Evolutionary conservation across 2,329 filamentous ascomycete species (phyloP).

Genomic region (Ascochyta clinopodiicola): DNA sequence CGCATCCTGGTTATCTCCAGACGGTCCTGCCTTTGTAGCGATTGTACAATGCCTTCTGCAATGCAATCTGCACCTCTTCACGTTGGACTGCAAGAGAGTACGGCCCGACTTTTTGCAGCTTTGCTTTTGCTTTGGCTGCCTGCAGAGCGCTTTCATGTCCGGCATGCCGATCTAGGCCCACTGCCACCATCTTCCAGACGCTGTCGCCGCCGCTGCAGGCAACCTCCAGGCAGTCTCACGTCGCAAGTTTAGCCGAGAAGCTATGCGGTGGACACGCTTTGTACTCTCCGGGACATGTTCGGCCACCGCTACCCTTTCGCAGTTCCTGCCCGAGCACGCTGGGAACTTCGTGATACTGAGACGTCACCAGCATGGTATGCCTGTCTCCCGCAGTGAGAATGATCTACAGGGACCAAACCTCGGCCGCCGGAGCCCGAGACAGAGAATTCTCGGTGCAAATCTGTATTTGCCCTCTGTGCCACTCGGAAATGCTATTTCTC

Average conservation of each 20-base stretch:
- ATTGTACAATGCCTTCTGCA: conserved; percentile 17
- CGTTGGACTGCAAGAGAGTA: conserved; percentile 1
- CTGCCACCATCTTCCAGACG: conserved; percentile 1
- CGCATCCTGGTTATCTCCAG: conserved; percentile 20
- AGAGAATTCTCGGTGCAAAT: conserved; percentile 14
- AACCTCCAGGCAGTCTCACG: neutral
- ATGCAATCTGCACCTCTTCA: conserved; percentile 15
- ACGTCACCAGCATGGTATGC: conserved; percentile 14
- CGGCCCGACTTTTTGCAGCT: conserved; percentile 11
- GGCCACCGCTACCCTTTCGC: conserved; percentile 7
- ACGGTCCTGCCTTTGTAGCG: conserved; percentile 10
- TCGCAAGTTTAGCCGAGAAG: conserved; percentile 8
- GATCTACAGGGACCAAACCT: conserved; percentile 20
- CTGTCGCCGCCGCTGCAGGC: conserved; percentile 3
- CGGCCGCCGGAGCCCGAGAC: conserved; percentile 5
- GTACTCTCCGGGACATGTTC: neutral
- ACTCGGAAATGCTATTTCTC: conserved; percentile 6
- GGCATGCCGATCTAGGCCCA: conserved; percentile 13
- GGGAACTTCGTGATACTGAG: conserved; percentile 5
- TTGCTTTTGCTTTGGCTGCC: conserved; percentile 20
- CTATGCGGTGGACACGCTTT: neutral
- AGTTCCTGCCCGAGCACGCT: conserved; percentile 5
- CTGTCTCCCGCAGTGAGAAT: conserved; percentile 12
- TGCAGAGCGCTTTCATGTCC: conserved; percentile 13
- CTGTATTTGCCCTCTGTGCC: conserved; percentile 17